A percentile compares a stretch with the other conserved stretches of the same genome.
Conservation (phyloP, 2,329 filamentous ascomycete genomes). For the Aspergillus arachidicola region DNA sequence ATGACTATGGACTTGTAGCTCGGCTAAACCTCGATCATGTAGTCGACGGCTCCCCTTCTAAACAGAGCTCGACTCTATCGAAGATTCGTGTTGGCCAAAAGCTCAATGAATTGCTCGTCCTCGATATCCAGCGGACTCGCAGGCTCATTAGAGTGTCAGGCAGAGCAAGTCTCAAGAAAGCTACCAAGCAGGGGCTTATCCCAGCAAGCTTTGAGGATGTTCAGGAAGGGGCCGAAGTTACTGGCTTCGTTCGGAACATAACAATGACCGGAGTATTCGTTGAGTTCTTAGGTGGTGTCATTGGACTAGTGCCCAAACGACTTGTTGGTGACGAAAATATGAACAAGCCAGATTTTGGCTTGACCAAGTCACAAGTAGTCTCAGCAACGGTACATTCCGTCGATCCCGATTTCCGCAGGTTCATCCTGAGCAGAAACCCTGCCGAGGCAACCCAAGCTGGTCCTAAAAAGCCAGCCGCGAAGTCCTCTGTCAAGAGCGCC, state of each 20-base stretch:
- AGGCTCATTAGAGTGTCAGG: constrained; percentile 75
- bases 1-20: constrained; percentile 74
- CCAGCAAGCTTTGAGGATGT: constrained; percentile 73
- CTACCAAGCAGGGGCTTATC: constrained; percentile 70
- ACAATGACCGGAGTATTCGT: constrained; percentile 81
- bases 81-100: constrained; percentile 83
- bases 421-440: constrained; percentile 64
- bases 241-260: constrained; percentile 84
- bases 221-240: constrained; percentile 66
- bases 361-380: constrained; percentile 76
- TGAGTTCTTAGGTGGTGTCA: constrained; percentile 78
- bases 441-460: constrained; percentile 54
- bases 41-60: constrained; percentile 79
- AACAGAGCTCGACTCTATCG: constrained; percentile 75
- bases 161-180: constrained; percentile 80
- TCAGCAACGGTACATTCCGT: constrained; percentile 71
- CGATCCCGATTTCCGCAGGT: constrained; percentile 69
- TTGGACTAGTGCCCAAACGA: constrained; percentile 77
- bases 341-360: constrained; percentile 72
- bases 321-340: constrained; percentile 73
- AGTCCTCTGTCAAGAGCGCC: constrained; percentile 33
- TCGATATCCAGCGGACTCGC: constrained; percentile 82
- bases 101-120: constrained; percentile 76
- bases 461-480: constrained; percentile 33
- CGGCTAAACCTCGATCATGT: constrained; percentile 76